phyloP scores from a whole-genome alignment of 768 basidiomycete genomes.

The Lactarius pseudohatsudake region DNA sequence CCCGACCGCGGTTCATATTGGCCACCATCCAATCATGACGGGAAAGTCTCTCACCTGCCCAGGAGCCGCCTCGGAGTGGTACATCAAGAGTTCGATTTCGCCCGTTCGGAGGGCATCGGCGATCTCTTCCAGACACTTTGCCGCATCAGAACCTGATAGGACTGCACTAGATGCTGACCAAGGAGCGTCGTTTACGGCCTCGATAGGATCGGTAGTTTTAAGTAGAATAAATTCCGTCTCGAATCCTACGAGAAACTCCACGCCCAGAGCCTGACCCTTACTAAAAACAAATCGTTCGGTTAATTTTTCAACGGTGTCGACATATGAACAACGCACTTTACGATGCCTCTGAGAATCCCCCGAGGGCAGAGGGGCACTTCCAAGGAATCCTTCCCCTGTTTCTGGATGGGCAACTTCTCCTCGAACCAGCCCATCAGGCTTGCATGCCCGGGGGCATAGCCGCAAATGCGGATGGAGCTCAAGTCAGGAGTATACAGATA shows the following conservation, averaged over 20 bases:
- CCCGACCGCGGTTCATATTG: neutral
- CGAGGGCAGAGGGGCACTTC: conserved; percentile 59
- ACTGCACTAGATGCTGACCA: conserved; percentile 46
- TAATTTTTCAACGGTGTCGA: neutral
- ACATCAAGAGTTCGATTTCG: conserved; percentile 64
- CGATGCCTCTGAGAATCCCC: conserved; percentile 48
- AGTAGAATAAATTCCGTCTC: conserved; percentile 74
- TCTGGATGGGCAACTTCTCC: conserved; percentile 48
- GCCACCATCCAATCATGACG: neutral
- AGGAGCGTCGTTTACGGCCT: conserved; percentile 46
- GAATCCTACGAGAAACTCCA: conserved; percentile 62
- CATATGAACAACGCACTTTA: conserved; percentile 45
- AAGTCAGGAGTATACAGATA: conserved; percentile 60
- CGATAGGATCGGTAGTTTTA: conserved; percentile 47
- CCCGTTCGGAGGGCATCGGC: conserved; percentile 47
- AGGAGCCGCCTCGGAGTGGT: conserved; percentile 68
- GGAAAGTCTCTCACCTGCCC: conserved; percentile 49
- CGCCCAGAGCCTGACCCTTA: conserved; percentile 37
- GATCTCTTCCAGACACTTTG: conserved; percentile 57
- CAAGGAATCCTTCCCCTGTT: conserved; percentile 38
- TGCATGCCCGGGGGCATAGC: conserved; percentile 61
- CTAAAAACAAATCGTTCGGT: conserved; percentile 28
- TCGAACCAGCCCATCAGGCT: conserved; percentile 69
- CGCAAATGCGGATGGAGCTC: conserved; percentile 49
- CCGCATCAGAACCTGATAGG: conserved; percentile 47